These are phyloP conservation scores for Mycena maculata DNA, from an alignment of 768 basidiomycete species.

Conservation along the genomic window DNA sequence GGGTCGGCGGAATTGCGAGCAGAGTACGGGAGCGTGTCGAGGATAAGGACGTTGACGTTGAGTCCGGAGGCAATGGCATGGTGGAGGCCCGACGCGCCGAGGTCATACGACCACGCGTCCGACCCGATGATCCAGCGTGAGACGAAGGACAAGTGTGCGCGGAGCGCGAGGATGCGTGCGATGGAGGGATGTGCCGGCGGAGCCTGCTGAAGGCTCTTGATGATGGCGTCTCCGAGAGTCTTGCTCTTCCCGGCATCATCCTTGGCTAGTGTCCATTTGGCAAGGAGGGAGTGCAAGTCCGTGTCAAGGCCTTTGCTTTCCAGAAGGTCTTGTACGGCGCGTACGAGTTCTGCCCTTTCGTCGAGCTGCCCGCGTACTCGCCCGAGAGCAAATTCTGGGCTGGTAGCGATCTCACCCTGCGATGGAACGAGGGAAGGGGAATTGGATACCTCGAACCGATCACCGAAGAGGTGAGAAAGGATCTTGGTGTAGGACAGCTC, in stretches of 20 bases:
- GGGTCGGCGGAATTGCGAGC: constrained; percentile 75
- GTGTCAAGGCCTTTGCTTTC: constrained; percentile 58
- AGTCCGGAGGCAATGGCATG: constrained; percentile 92
- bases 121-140: constrained; percentile 99
- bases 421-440: constrained; percentile 77
- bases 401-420: constrained; percentile 82
- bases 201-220: constrained; percentile 57
- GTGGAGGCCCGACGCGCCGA: constrained; percentile 95
- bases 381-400: constrained; percentile 95
- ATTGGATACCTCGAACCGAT: constrained; percentile 87
- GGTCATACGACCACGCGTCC: constrained; percentile 97
- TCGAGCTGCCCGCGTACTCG: constrained; percentile 87
- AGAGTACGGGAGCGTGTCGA: constrained; percentile 93
- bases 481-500: constrained; percentile 94
- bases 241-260: constrained; percentile 76
- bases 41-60: constrained; percentile 94
- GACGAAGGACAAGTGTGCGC: constrained; percentile 69
- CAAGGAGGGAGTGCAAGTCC: constrained; percentile 77
- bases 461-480: constrained; percentile 81
- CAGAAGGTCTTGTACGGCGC: constrained; percentile 74
- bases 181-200: constrained; percentile 56
- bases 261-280: constrained; percentile 82
- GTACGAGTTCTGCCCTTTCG: constrained; percentile 74
- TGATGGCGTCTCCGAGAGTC: constrained; percentile 67
- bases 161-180: constrained; percentile 68